Evolutionary conservation across 129 eudicot genomes (phyloP), one percentile per base, ranked within the genome.

Genomic region (Pittosporum tobira): DNA sequence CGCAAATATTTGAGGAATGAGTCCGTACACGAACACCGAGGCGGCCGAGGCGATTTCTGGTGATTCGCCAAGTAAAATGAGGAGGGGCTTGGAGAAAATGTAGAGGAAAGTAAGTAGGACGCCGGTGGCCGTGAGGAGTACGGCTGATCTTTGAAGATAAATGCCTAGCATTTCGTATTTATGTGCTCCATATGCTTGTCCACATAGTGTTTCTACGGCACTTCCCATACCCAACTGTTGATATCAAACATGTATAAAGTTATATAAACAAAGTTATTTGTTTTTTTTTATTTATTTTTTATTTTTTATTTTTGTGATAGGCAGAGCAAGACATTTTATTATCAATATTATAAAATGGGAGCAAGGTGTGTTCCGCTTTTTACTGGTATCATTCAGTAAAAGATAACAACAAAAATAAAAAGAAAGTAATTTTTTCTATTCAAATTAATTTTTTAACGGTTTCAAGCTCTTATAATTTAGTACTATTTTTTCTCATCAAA

Each of bases 181-280:
- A 45, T 61, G 69, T 21, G 81, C 85, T 25, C 81, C 85, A 29
- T 63, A 79, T 34, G 85, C 85, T 75, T 79, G 85, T 8, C 85
- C 81, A 64, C 85, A 79, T 23, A 75, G 27, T 8, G 85, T 79
- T 50, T 79, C 81, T 18, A 79, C 78, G 10, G 81, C 85, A 23
- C 85, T 79, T 34, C 85, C 85, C 85, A 79, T 79, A 0, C 81
- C 81, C 48, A 79, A 64, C 78, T 79, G 63, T 45, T 45, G 4
- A 45, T 16, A 1, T n/a, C n/a, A n/a, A n/a, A n/a, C 9, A 6
- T 40, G 10, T 5, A 40, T 40, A 40, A 10, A 40, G 18, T 6
- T 10, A 10, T 40, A 10, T 6, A n/a, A n/a, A n/a, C n/a, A n/a
- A n/a, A n/a, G n/a, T n/a, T n/a, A n/a, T n/a, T n/a, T n/a, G n/a